A percentile compares a stretch with the other conserved stretches of the same genome.
phyloP scores from a whole-genome alignment of 257 asterid genomes.

The Solanum commersonii region DNA sequence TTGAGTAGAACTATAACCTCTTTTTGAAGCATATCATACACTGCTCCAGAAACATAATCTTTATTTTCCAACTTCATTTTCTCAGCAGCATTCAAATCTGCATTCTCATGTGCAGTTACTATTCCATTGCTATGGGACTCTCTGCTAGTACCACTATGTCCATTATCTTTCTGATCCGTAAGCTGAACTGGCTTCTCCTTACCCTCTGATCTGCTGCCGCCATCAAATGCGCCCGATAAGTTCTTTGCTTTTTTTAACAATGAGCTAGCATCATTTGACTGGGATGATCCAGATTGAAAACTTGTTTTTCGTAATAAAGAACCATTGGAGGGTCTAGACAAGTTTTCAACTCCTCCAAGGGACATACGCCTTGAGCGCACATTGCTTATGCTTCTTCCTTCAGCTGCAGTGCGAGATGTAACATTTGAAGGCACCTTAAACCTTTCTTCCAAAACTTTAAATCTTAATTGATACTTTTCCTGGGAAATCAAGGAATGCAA shows the following conservation, averaged over 20 bases:
- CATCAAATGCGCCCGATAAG: slow-evolving; percentile 26
- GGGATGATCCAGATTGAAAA: slow-evolving; percentile 20
- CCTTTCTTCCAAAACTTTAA: slow-evolving; percentile 85
- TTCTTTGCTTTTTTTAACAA: slow-evolving; percentile 34
- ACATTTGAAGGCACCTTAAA: slow-evolving; percentile 43
- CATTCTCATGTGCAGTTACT: slow-evolving; percentile 30
- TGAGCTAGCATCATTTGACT: slow-evolving; percentile 21
- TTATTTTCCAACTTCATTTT: slow-evolving; percentile 35
- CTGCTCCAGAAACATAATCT: slow-evolving; percentile 64
- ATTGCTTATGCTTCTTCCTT: slow-evolving; percentile 37
- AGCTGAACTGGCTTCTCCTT: slow-evolving; percentile 15
- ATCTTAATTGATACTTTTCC: slow-evolving; percentile 80
- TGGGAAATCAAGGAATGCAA: slow-evolving; percentile 2
- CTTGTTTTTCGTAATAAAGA: slow-evolving; percentile 29
- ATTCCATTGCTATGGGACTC: slow-evolving; percentile 32
- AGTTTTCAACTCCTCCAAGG: slow-evolving; percentile 51
- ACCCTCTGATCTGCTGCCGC: slow-evolving; percentile 28
- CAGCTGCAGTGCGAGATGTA: slow-evolving; percentile 28
- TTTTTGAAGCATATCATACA: slow-evolving; percentile 87
- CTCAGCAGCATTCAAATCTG: slow-evolving; percentile 21
- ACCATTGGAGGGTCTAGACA: slow-evolving; percentile 21
- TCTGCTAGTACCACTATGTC: background rate
- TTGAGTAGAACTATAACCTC: slow-evolving; percentile 68
- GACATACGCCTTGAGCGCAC: slow-evolving; percentile 51
- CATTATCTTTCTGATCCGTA: slow-evolving; percentile 21